A percentile compares a stretch with the other conserved stretches of the same genome.
phyloP scores from a whole-genome alignment of 495 filamentous ascomycete species.

The Podospora tetraspora region DNA sequence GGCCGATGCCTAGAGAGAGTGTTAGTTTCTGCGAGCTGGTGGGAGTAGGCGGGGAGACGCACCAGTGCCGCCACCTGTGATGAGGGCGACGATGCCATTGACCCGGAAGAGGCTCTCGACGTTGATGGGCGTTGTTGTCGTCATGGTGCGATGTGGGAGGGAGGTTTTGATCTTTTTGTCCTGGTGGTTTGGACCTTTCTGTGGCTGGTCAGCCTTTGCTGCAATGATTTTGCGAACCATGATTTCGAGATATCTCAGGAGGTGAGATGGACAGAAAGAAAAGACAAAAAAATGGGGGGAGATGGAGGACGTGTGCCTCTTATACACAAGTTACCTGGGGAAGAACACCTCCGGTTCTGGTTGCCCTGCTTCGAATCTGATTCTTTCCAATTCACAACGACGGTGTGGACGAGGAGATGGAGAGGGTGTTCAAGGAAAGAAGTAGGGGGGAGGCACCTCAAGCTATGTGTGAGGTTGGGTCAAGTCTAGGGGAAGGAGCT shows the following conservation, averaged over 20 bases:
- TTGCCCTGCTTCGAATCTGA: not conserved
- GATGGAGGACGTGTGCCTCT: not conserved
- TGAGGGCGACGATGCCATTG: slow-evolving; percentile 55
- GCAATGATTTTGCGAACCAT: too few relatives aligned
- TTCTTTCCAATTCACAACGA: not conserved
- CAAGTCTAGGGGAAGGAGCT: not conserved
- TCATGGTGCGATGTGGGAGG: not conserved
- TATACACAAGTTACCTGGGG: not conserved
- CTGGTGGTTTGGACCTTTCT: not conserved
- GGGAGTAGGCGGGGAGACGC: not conserved
- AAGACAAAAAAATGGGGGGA: not conserved
- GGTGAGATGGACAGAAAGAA: not conserved
- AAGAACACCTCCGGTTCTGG: not conserved
- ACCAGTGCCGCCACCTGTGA: slow-evolving; percentile 62
- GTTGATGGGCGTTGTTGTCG: slow-evolving; percentile 20
- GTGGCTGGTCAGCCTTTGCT: not conserved
- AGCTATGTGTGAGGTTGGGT: not conserved
- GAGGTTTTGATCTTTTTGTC: not conserved
- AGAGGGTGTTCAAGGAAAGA: not conserved
- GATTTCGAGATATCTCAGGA: not conserved
- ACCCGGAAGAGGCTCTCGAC: slow-evolving; percentile 51
- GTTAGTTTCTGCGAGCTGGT: not conserved
- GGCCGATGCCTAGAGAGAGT: slow-evolving; percentile 52
- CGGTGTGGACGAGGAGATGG: not conserved
- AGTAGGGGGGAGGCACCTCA: not conserved